Conservation (phyloP, 2,329 filamentous ascomycete genomes). For the Aspergillus sp. region DNA sequence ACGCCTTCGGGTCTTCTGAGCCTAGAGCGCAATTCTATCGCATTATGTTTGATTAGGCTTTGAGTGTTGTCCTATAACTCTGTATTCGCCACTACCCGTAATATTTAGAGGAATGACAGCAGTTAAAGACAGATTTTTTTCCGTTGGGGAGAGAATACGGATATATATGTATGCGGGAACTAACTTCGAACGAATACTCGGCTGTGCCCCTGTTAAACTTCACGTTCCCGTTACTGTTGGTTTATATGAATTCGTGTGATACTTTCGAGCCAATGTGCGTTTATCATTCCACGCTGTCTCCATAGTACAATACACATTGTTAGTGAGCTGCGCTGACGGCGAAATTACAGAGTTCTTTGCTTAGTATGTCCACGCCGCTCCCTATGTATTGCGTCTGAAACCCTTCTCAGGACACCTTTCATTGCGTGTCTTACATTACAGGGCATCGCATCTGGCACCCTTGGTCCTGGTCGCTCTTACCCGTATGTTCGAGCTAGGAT, state of each 20-base stretch:
- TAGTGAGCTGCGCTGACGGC: background rate
- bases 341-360: too few species aligned
- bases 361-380: background rate
- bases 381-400: background rate
- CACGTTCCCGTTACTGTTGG: too few species aligned
- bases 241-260: too few species aligned
- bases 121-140: background rate
- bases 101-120: background rate
- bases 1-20: background rate
- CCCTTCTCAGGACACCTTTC: background rate
- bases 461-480: constrained; percentile 2
- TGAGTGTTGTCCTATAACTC: background rate
- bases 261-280: too few species aligned
- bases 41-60: background rate
- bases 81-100: background rate
- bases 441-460: background rate
- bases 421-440: background rate
- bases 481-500: background rate
- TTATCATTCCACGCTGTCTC: too few species aligned
- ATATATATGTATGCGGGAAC: too few species aligned
- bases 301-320: background rate
- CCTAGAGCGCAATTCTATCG: background rate
- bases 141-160: too few species aligned
- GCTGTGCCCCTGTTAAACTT: too few species aligned
- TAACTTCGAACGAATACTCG: too few species aligned